Conservation (phyloP, 1,139 yeast genomes). For the Sugiyamaella japonica region DNA sequence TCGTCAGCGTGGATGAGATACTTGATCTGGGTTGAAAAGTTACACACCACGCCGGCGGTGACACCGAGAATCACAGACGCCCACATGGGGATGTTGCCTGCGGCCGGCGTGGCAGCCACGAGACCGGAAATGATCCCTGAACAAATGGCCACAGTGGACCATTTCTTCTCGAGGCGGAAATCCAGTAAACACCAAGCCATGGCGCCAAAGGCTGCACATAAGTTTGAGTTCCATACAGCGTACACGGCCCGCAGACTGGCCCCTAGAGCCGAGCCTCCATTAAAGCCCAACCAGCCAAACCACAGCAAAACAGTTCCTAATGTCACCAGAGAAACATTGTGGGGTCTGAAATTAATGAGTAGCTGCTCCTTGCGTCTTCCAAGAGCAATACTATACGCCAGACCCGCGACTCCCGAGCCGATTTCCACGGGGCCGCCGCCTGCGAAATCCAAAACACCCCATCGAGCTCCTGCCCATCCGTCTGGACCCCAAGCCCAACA, state of each 20-base stretch:
- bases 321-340: constrained; percentile 83
- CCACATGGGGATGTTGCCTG: constrained; percentile 90
- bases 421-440: constrained; percentile 99
- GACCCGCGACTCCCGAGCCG: constrained; percentile 85
- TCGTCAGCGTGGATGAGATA: constrained; percentile 83
- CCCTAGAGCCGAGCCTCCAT: constrained; percentile 67
- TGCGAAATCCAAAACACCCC: constrained; percentile 94
- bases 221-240: constrained; percentile 88
- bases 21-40: constrained; percentile 85
- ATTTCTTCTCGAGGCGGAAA: constrained; percentile 80
- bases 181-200: constrained; percentile 90
- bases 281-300: constrained; percentile 78
- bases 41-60: constrained; percentile 79
- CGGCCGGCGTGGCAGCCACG: constrained; percentile 94
- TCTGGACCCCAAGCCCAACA: constrained; percentile 92
- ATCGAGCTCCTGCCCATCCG: constrained; percentile 84
- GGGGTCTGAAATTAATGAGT: constrained; percentile 90
- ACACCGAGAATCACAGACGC: constrained; percentile 86
- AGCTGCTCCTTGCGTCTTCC: constrained; percentile 83
- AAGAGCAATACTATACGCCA: constrained; percentile 77
- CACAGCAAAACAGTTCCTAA: constrained; percentile 70
- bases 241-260: constrained; percentile 69
- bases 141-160: constrained; percentile 94
- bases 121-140: constrained; percentile 90
- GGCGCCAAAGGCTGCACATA: constrained; percentile 89